These are phyloP conservation scores for Angomonas deanei DNA, from an alignment of 208 protist species.

Conservation along the genomic window DNA sequence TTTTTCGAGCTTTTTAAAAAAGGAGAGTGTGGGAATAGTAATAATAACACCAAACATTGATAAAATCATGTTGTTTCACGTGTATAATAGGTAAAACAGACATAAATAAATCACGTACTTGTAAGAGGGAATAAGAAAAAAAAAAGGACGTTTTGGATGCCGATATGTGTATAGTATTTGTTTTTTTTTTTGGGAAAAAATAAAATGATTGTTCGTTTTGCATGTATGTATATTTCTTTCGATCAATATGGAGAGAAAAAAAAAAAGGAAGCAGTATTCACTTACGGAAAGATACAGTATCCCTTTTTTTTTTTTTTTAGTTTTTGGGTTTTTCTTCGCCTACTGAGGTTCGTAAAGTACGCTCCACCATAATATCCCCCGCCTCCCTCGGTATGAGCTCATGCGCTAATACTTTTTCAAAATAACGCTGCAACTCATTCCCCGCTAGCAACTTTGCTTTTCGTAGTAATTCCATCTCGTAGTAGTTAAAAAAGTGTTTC, in stretches of 20 bases:
- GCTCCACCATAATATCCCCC: conserved; percentile 26
- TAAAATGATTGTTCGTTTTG: neutral
- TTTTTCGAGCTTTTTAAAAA: neutral
- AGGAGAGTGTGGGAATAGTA: too few species aligned
- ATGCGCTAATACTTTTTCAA: conserved; percentile 24
- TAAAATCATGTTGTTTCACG: neutral
- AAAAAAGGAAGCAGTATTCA: conserved; percentile 7
- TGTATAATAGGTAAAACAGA: neutral
- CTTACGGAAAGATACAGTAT: too few species aligned
- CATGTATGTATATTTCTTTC: neutral
- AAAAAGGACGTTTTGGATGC: neutral
- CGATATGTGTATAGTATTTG: neutral
- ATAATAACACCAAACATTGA: conserved; percentile 6
- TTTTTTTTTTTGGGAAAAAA: neutral
- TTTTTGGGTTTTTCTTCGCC: neutral
- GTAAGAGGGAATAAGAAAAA: neutral
- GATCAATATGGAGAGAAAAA: neutral
- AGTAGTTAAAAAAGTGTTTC: conserved; percentile 54
- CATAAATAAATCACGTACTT: neutral
- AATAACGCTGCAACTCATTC: conserved; percentile 20
- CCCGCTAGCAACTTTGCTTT: conserved; percentile 28
- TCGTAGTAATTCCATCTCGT: conserved; percentile 40
- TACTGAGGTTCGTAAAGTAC: conserved; percentile 15
- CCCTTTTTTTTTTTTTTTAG: neutral
- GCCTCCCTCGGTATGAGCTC: conserved; percentile 36